Evolutionary conservation across 2,329 filamentous ascomycete species (phyloP), one percentile per base, ranked within the genome.

Genomic region (Colletotrichum eremochloae): DNA sequence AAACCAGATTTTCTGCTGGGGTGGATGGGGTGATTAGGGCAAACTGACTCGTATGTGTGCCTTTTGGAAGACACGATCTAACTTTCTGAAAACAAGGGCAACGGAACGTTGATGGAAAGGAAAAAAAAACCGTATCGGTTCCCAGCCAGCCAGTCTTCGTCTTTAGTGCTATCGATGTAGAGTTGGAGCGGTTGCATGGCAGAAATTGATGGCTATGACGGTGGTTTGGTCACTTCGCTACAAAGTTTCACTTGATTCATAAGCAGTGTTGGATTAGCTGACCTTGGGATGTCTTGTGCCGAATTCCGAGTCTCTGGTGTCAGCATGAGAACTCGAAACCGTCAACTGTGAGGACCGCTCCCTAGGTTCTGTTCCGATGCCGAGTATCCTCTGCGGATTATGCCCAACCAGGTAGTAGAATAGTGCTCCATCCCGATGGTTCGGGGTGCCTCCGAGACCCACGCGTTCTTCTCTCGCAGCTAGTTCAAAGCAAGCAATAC

Each of bases 161-260:
- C 83, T 74, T 91, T 88, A 63, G 86, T 86, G 76, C 92, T 90
- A 75, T 92, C 90, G 12, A 92, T 85, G 70, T 90, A 82, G 80
- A 91, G 91, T 9, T 83, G 84, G n/a, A 89, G 84, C 84, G 46
- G 79, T 79, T 2, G 84, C 83, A 74, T 87, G 84, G 83, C 3
- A 53, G 83, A 86, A 74, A 63, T 86, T 83, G 36, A 81, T 83
- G 56, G 83, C 84, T 20, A 83, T 69, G 2, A 85, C 81, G 56
- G 79, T 80, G 7, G 84, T 80, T 86, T 84, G 61, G 81, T 85
- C 73, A 84, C 83, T 80, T 92, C 87, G 36, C 31, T 40, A 56
- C 62, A 57, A 14, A 24, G 61, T 7, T 46, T 24, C 5, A 31
- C 7, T 31, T 42, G 29, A 20, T 64, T n/a, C 12, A 29, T 3